Percentiles rank a stretch among this genome's conserved stretches.
Conservation (phyloP, 2,329 filamentous ascomycete genomes). For the Cadophora luteo-olivacea region DNA sequence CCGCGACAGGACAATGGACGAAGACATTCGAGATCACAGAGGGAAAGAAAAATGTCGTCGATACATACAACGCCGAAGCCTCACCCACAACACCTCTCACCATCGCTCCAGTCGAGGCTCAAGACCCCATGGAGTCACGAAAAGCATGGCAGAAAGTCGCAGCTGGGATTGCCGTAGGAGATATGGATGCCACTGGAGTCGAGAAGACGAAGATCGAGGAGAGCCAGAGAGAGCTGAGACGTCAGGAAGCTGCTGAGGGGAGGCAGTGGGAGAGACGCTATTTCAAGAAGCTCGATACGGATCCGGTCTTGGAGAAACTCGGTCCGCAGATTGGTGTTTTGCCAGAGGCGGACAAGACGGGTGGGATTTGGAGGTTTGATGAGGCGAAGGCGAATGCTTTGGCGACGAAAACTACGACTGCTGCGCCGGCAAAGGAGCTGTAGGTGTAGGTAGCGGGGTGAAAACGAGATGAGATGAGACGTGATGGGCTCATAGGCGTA, state of each 20-base stretch:
- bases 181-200: constrained; percentile 79
- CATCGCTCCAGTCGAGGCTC: constrained; percentile 75
- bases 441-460: not conserved
- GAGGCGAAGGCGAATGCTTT: constrained; percentile 43
- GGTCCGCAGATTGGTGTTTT: constrained; percentile 49
- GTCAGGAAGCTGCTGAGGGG: constrained; percentile 76
- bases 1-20: constrained; percentile 90
- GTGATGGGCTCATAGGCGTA: not conserved
- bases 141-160: constrained; percentile 89
- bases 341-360: constrained; percentile 66
- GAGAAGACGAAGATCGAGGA: constrained; percentile 94
- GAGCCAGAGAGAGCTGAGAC: constrained; percentile 78
- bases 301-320: constrained; percentile 50
- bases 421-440: constrained; percentile 4
- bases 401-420: not conserved
- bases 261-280: constrained; percentile 83
- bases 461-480: not conserved
- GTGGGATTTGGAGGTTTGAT: constrained; percentile 75
- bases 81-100: constrained; percentile 69
- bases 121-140: constrained; percentile 87
- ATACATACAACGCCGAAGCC: constrained; percentile 65
- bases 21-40: constrained; percentile 81
- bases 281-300: constrained; percentile 66
- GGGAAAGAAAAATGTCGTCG: constrained; percentile 62
- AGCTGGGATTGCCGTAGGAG: constrained; percentile 77